These are phyloP conservation scores for Hymenotorrendiella dingleyae DNA, from an alignment of 2,329 filamentous ascomycete genomes.

Conservation along the genomic window DNA sequence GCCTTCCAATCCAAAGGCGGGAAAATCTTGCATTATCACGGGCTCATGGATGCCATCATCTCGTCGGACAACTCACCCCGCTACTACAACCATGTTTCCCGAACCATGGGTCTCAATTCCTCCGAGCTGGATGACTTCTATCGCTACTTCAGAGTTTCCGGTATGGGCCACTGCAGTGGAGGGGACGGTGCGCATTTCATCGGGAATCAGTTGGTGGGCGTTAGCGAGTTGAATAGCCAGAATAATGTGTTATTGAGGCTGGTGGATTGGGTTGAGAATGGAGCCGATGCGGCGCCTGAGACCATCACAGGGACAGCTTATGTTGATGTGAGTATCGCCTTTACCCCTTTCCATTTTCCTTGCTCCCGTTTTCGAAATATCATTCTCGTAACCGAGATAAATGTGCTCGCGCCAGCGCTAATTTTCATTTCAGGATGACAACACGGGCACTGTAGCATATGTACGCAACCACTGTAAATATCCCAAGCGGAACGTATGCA, in stretches of 20 bases:
- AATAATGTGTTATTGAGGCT: constrained; percentile 42
- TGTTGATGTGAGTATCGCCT: constrained; percentile 13
- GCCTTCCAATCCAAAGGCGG: constrained; percentile 15
- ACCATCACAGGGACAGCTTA: constrained; percentile 19
- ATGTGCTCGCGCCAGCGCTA: too few relatives aligned
- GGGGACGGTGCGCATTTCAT: constrained; percentile 39
- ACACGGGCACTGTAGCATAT: constrained; percentile 8
- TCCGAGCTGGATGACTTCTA: constrained; percentile 38
- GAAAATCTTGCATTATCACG: constrained; percentile 21
- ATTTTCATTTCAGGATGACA: constrained; percentile 19
- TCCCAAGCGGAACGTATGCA: constrained; percentile 18
- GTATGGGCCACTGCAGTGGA: constrained; percentile 44
- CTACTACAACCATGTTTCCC: constrained; percentile 36
- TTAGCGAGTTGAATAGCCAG: constrained; percentile 30
- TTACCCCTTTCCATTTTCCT: not conserved
- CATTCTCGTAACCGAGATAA: too few relatives aligned
- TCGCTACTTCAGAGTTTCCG: constrained; percentile 44
- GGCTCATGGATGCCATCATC: constrained; percentile 28
- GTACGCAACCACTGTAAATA: constrained; percentile 23
- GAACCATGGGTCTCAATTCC: constrained; percentile 34
- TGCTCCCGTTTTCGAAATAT: not conserved
- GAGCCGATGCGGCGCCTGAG: constrained; percentile 32
- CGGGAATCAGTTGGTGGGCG: constrained; percentile 21
- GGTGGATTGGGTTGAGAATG: constrained; percentile 41
- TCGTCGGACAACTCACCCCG: constrained; percentile 38